phyloP scores from a whole-genome alignment of 768 basidiomycete species.

The Suillus hirtellus region DNA sequence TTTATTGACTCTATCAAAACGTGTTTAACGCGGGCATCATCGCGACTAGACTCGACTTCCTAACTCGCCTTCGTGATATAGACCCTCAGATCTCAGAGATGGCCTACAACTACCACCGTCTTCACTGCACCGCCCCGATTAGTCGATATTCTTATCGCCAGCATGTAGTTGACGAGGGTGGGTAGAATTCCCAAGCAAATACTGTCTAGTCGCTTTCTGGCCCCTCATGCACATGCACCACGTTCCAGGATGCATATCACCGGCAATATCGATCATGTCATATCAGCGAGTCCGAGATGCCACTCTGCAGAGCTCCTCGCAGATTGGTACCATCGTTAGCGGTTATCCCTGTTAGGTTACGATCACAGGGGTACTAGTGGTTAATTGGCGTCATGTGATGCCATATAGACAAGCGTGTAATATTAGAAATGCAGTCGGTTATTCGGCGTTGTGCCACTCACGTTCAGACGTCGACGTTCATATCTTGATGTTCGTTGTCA shows the following conservation, averaged over 20 bases:
- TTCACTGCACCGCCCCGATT: too few relatives aligned
- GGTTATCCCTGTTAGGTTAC: neutral
- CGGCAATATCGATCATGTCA: neutral
- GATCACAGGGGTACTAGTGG: neutral
- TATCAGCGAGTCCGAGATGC: neutral
- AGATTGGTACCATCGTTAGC: neutral
- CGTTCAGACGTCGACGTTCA: neutral
- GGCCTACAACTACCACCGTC: too few relatives aligned
- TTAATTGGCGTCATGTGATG: neutral
- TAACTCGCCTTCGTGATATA: too few relatives aligned
- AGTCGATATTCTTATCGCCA: too few relatives aligned
- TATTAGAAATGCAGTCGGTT: neutral
- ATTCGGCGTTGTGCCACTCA: neutral
- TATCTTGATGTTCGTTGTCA: neutral
- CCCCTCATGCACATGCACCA: neutral
- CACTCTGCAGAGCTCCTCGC: neutral
- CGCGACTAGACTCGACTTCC: too few relatives aligned
- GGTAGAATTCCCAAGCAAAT: too few relatives aligned
- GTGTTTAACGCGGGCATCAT: too few relatives aligned
- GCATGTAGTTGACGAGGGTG: too few relatives aligned
- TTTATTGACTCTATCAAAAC: too few relatives aligned
- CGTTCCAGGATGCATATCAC: neutral
- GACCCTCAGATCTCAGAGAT: too few relatives aligned
- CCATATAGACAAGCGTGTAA: neutral
- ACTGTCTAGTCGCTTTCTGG: too few relatives aligned